Base-by-base conservation (phyloP, 2,329 filamentous ascomycete species). In the Penicillium sp. region DNA sequence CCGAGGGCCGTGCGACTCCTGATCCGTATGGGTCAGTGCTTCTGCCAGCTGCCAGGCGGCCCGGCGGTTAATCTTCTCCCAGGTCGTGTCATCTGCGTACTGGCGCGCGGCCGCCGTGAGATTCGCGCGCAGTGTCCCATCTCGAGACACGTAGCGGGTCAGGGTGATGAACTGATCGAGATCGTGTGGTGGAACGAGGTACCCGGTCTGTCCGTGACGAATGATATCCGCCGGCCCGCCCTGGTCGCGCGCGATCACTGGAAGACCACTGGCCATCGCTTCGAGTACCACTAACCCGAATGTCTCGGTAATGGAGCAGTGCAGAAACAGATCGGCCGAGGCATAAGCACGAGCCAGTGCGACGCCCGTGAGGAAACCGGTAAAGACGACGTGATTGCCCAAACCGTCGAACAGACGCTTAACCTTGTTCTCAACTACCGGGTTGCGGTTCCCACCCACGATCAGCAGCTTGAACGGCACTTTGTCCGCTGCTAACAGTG, bases 261-360 rank as follows among this genome's bases (percentile, higher is more conserved):
- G 83, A 2, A 88, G 76, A 2, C 83, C 83, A 54, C 82, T 86
- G 0, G 84, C 83, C 83, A 88, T 87, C 3, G 81, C 81, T 66
- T 87, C 84, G 1, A 87, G 72, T 1, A 87, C 84, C 0, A 88
- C 84, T 8, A 88, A 72, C 0, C 84, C 84, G 65, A 88, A 87
- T 0, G 84, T 88, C 66, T 88, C 84, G 0, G 84, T 87, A 49
- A 87, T 73, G 20, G 82, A 87, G 68, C 83, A 86, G 68, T 88
- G 84, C 12, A 88, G 68, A 62, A 88, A 87, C n/a, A 88, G 57
- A 61, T 88, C 84, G 0, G 80, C 83, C 3, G 80, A 81, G 2
- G 85, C 83, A 56, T 87, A 88, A 8, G 81, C 79, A n/a, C 75
- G 72, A n/a, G 83, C 83, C 7, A 88, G 74, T 2, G 77, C 75